Conservation (phyloP, 2,329 filamentous ascomycete genomes). For the Fusarium avenaceum region DNA sequence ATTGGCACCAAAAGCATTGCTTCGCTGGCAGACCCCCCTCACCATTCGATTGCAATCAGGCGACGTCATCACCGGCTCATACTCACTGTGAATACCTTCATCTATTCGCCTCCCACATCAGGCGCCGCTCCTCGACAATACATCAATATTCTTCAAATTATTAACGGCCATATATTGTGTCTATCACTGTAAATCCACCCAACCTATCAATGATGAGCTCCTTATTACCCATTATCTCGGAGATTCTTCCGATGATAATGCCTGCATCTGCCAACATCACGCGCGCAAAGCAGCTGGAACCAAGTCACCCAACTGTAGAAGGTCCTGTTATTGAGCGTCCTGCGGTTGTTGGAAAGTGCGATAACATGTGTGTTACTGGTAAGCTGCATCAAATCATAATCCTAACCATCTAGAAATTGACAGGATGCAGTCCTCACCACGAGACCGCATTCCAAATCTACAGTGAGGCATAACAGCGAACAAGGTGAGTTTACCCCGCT, state of each 20-base stretch:
- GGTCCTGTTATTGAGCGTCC: slow-evolving; percentile 56
- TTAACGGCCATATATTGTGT: neutral
- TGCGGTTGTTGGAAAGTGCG: slow-evolving; percentile 74
- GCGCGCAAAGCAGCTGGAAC: slow-evolving; percentile 61
- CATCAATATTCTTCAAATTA: neutral
- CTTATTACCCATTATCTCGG: slow-evolving; percentile 68
- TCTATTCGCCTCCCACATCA: slow-evolving; percentile 32
- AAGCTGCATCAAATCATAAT: slow-evolving; percentile 48
- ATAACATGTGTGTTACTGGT: slow-evolving; percentile 76
- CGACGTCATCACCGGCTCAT: slow-evolving; percentile 37
- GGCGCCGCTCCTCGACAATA: neutral
- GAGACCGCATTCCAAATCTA: slow-evolving; percentile 71
- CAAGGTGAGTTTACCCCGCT: slow-evolving; percentile 63
- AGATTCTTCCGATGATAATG: slow-evolving; percentile 71
- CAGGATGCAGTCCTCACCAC: slow-evolving; percentile 68
- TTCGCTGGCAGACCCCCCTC: slow-evolving; percentile 1
- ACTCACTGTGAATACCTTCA: slow-evolving; percentile 25
- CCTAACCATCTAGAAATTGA: slow-evolving; percentile 2
- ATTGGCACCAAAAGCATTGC: neutral
- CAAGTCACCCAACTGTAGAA: slow-evolving; percentile 52
- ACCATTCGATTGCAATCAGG: slow-evolving; percentile 3
- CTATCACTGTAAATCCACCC: no score
- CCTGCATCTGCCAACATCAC: slow-evolving; percentile 70
- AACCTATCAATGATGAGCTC: slow-evolving; percentile 60
- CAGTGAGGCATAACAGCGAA: slow-evolving; percentile 77